Base-by-base conservation (phyloP, 1,139 yeast species). In the Debaryomyces subglobosus region DNA sequence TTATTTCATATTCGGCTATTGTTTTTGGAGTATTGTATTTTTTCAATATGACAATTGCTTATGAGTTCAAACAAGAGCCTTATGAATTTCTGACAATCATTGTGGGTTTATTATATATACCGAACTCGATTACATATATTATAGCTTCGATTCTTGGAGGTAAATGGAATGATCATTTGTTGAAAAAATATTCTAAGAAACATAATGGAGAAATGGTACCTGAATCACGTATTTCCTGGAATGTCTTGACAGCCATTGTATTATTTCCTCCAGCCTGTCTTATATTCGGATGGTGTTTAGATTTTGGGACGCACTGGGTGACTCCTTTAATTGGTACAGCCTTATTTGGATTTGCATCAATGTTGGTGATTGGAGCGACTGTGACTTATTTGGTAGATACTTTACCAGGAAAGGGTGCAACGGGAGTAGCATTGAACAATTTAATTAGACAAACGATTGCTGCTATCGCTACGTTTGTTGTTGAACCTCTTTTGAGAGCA, bases 351-450 rank as follows among this genome's bases (percentile, higher is more conserved):
- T 82, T 86, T 61, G 88, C 94, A 0, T 83, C 90, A 21, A 88
- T 89, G 96, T 80, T 89, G 67, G 83, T 88, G 6, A 88, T 89
- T 54, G 95, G 96, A 1, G 83, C 89, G 7, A 85, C 91, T 0
- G 82, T 86, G 4, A 89, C 96, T 0, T 90, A 89, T 62, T 69
- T 90, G 50, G 92, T 90, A 2, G 96, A 90, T 63, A 83, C 91
- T 0, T 73, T 90, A 45, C 96, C 96, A 0, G 96, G 96, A 0
- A 78, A 86, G 58, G 96, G 96, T 35, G 92, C 96, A 4, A 87
- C 96, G 0, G 96, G 96, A 1, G 89, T 89, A 39, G 96, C 96
- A 0, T 65, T 90, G 49, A 89, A 88, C 60, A 90, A 89, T 60
- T 75, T 90, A 51, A 72, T 86, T 35, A 75, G 96, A 58, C 88